Base-by-base conservation (phyloP, 257 asterid genomes). In the Penstemon barbatus region DNA sequence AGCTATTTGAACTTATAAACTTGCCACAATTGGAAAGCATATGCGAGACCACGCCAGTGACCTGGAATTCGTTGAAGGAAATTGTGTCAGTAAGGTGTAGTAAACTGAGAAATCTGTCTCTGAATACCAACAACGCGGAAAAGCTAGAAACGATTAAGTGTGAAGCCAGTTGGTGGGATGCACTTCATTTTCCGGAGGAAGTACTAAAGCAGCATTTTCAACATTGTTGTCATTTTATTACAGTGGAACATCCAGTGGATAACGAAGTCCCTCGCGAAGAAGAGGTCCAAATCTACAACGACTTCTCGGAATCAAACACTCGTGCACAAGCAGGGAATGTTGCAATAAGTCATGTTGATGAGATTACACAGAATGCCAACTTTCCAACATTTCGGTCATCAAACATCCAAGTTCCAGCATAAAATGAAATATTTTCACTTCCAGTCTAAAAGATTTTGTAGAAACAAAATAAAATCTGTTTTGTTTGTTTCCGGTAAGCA, bases 21-120 rank as follows among this genome's bases (percentile, higher is more conserved):
- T 73, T 73, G 64, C 64, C 73, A 18, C 3, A 38, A 52, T 43
- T 66, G 44, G n/a, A 37, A 43, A 43, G 64, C 57, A 59, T 73
- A 41, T 59, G 73, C 64, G 60, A 5, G 6, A 42, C 4, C 42
- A 9, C 19, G 3, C 51, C 69, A 38, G 8, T 60, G 36, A 43
- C 13, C 0, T 73, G 73, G 77, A 73, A 51, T 19, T 73, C 77
- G 10, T 11, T 59, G 4, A 19, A 54, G 1, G 60, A 46, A 49
- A 8, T 66, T 10, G 44, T 13, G 3, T 7, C 41, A 13, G 4
- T 3, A 51, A 7, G 64, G n/a, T 73, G 69, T 43, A 5, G 7
- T 5, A 66, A 39, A 3, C 8, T 66, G 64, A 9, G 19, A 57
- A 46, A 50, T 8, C 11, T 71, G 9, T 37, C 18, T 63, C 42